Conservation (phyloP, 1,284 basidiomycete genomes). For the Cerrena zonata region DNA sequence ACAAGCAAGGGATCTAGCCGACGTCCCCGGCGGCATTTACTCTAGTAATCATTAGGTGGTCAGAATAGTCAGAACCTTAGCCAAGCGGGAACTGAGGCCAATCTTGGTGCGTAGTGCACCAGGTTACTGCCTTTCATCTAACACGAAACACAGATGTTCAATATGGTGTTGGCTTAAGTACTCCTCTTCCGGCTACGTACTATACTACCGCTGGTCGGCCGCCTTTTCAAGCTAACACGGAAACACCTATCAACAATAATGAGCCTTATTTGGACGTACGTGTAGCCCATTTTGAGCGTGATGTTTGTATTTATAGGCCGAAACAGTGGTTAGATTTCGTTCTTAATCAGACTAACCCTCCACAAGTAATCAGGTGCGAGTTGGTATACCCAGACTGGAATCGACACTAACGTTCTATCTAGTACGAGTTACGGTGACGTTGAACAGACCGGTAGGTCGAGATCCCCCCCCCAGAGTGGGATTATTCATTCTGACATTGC, state of each 20-base stretch:
- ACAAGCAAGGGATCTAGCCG: too few relatives aligned
- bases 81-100: constrained; percentile 60
- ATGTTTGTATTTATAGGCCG: neutral
- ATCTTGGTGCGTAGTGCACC: constrained; percentile 36
- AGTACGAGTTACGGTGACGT: constrained; percentile 61
- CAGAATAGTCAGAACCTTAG: constrained; percentile 53
- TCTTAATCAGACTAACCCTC: constrained; percentile 32
- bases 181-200: constrained; percentile 44
- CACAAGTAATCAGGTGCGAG: constrained; percentile 44
- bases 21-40: too few relatives aligned
- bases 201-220: constrained; percentile 56
- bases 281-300: neutral
- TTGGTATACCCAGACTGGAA: neutral
- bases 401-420: neutral
- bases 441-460: constrained; percentile 52
- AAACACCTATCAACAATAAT: constrained; percentile 41
- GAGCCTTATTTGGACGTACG: constrained; percentile 58
- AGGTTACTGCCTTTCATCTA: neutral
- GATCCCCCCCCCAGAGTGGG: neutral
- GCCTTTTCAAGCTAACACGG: constrained; percentile 49
- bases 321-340: constrained; percentile 55
- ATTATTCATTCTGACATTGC: neutral
- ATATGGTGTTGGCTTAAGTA: constrained; percentile 58
- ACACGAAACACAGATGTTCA: constrained; percentile 42
- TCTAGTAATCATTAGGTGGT: constrained; percentile 37